phyloP scores from a whole-genome alignment of 129 eudicot genomes.

The Saussurea involucrata region DNA sequence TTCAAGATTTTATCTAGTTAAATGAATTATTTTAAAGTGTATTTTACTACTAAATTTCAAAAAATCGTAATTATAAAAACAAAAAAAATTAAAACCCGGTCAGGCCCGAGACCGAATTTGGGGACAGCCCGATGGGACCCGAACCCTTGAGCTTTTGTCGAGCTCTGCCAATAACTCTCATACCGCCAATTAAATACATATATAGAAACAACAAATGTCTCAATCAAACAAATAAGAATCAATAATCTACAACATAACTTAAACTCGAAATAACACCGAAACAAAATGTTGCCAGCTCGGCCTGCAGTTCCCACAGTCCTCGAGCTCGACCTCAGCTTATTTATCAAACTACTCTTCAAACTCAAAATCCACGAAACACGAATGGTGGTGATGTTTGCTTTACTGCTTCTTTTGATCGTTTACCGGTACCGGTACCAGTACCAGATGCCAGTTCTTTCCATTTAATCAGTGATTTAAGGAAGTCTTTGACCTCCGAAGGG shows the following conservation, averaged over 20 bases:
- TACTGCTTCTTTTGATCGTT: background rate
- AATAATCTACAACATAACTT: background rate
- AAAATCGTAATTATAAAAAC: too few relatives aligned
- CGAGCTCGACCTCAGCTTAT: background rate
- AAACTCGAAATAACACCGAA: background rate
- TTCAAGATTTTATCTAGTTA: too few relatives aligned
- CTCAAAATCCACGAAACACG: background rate
- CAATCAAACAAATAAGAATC: background rate
- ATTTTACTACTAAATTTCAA: background rate
- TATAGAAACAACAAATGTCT: background rate
- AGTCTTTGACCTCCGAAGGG: constrained; percentile 67
- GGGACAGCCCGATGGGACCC: too few relatives aligned
- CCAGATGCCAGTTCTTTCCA: constrained; percentile 37
- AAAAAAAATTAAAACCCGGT: too few relatives aligned
- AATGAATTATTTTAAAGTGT: background rate
- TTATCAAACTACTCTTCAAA: constrained; percentile 10
- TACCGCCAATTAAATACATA: too few relatives aligned
- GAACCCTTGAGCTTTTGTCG: background rate
- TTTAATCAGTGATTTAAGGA: constrained; percentile 50
- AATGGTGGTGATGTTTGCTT: background rate
- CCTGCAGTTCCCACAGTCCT: constrained; percentile 18
- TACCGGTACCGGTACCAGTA: background rate
- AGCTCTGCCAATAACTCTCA: background rate
- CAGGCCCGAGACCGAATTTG: too few relatives aligned
- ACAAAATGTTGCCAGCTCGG: constrained; percentile 14